Conservation (phyloP, 768 basidiomycete genomes). For the Collybiopsis luxurians region DNA sequence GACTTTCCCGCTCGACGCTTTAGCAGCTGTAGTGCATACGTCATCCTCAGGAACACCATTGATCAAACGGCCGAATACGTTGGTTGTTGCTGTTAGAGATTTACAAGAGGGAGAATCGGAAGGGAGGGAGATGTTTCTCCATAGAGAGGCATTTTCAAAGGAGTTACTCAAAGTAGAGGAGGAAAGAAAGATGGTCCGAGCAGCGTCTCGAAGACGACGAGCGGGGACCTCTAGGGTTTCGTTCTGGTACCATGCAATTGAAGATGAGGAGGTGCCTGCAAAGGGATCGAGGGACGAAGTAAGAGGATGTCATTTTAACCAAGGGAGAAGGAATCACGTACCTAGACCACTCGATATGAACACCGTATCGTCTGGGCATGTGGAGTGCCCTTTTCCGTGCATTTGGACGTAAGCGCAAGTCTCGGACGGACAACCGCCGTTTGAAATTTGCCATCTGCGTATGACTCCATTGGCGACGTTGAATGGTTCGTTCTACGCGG, state of each 20-base stretch:
- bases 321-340: constrained; percentile 10
- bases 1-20: constrained; percentile 16
- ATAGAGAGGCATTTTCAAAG: too few species aligned
- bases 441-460: constrained; percentile 34
- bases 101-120: constrained; percentile 37
- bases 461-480: constrained; percentile 37
- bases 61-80: constrained; percentile 41
- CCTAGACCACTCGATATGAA: constrained; percentile 47
- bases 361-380: constrained; percentile 36
- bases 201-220: constrained; percentile 30
- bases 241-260: constrained; percentile 37
- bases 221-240: constrained; percentile 26
- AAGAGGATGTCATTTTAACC: too few species aligned
- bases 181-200: constrained; percentile 27
- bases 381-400: constrained; percentile 38
- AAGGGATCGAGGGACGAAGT: background rate
- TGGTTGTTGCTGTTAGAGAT: constrained; percentile 39
- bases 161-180: too few species aligned
- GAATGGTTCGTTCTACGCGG: constrained; percentile 40
- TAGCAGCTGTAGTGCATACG: constrained; percentile 29
- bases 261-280: constrained; percentile 18
- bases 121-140: constrained; percentile 32
- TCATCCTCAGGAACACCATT: constrained; percentile 29
- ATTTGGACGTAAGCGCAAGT: constrained; percentile 46
- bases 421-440: constrained; percentile 34